Conservation (phyloP, 345 rosid genomes). For the Eucalyptus regnans region DNA sequence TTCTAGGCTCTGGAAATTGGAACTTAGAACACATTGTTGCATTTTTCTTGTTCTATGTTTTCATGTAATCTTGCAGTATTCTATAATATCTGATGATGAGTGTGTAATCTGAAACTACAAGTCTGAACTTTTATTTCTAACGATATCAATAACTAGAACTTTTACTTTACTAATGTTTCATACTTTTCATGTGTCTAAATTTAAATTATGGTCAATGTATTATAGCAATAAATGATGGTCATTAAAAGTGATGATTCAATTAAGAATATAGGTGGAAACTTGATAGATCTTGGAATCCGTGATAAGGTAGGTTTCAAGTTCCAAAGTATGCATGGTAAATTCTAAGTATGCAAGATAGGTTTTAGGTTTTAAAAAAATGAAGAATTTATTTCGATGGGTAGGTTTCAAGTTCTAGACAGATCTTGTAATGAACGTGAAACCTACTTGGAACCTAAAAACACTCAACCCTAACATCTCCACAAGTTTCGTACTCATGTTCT, state of each 20-base stretch:
- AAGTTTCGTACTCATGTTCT: neutral
- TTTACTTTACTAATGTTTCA: neutral
- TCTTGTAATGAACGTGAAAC: fast-evolving
- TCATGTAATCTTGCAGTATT: fast-evolving
- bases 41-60: no score
- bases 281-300: fast-evolving
- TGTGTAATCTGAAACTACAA: fast-evolving
- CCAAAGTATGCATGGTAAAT: fast-evolving
- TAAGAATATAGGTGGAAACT: fast-evolving
- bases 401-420: fast-evolving
- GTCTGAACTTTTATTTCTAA: fast-evolving
- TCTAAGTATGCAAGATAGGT: fast-evolving
- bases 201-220: no score
- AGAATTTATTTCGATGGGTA: fast-evolving
- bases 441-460: fast-evolving
- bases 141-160: fast-evolving
- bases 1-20: fast-evolving
- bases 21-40: fast-evolving
- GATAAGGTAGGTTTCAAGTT: no score
- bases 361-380: no score
- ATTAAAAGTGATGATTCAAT: fast-evolving
- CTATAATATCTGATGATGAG: fast-evolving
- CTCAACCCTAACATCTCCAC: fast-evolving
- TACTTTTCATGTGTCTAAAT: neutral
- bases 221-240: fast-evolving